Conservation (phyloP, 148 eudicot species). For the Diospyros lotus region DNA sequence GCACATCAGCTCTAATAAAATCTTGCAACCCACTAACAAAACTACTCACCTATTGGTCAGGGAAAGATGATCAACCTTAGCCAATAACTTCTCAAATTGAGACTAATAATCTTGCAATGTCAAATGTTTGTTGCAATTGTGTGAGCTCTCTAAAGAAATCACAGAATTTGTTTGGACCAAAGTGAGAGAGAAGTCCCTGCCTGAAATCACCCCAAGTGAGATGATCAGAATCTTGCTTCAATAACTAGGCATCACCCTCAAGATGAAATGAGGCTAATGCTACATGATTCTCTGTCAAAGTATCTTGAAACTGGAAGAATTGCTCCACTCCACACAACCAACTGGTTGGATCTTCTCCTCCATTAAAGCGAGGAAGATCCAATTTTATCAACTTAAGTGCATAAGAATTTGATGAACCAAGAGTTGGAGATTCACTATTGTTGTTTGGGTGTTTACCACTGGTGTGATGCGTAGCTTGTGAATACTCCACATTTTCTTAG, state of each 20-base stretch:
- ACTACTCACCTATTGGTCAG: background rate
- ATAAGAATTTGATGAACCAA: background rate
- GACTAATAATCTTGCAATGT: background rate
- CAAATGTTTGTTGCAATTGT: background rate
- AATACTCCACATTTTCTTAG: background rate
- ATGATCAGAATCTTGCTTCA: background rate
- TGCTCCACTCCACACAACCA: slow-evolving; percentile 1
- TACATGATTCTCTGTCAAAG: background rate
- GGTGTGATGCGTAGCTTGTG: too few species aligned
- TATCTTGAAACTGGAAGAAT: background rate
- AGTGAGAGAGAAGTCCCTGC: background rate
- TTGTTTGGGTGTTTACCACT: background rate
- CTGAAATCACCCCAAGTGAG: background rate
- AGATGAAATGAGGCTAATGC: background rate
- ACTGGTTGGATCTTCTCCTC: background rate
- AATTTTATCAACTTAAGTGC: background rate
- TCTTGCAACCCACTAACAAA: background rate
- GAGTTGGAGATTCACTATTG: background rate
- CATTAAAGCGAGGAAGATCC: background rate
- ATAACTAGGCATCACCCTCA: background rate
- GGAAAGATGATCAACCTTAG: background rate
- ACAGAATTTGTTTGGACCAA: background rate
- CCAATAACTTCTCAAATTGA: background rate
- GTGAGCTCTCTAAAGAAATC: background rate
- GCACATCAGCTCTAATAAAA: background rate